phyloP scores from a whole-genome alignment of 768 basidiomycete species.

The Podaxis carcinomalis region DNA sequence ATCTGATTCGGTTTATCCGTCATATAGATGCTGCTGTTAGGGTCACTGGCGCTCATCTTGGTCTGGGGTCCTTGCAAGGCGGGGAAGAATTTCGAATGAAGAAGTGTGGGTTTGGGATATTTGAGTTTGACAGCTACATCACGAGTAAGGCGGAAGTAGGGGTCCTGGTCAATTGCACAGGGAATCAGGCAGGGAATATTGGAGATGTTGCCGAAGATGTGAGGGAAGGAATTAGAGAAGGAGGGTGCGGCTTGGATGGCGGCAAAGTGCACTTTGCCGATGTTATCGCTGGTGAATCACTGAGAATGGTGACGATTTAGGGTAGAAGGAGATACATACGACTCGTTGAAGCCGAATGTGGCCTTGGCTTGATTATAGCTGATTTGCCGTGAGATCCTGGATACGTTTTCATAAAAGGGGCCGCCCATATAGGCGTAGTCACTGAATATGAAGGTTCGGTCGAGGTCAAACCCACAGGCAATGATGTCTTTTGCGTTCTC shows the following conservation, averaged over 20 bases:
- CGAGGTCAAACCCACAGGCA: slow-evolving; percentile 86
- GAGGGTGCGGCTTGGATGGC: slow-evolving; percentile 94
- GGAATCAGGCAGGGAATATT: slow-evolving; percentile 94
- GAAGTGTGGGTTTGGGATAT: slow-evolving; percentile 89
- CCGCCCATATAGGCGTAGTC: slow-evolving; percentile 89
- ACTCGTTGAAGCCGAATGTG: slow-evolving; percentile 95
- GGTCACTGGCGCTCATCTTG: slow-evolving; percentile 97
- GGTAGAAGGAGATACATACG: slow-evolving; percentile 49
- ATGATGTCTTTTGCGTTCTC: slow-evolving; percentile 96
- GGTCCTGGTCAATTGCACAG: slow-evolving; percentile 97
- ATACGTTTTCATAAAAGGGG: slow-evolving; percentile 90
- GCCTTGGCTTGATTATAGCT: slow-evolving; percentile 92
- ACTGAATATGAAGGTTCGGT: slow-evolving; percentile 97
- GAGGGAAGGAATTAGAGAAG: slow-evolving; percentile 97
- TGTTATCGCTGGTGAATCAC: slow-evolving; percentile 76
- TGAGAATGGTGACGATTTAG: background rate
- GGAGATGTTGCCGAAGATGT: slow-evolving; percentile 82
- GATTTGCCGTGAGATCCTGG: slow-evolving; percentile 88
- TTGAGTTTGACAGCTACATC: slow-evolving; percentile 93
- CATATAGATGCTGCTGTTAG: slow-evolving; percentile 95
- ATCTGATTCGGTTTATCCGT: slow-evolving; percentile 88
- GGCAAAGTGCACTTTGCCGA: slow-evolving; percentile 96
- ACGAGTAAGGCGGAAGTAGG: slow-evolving; percentile 96
- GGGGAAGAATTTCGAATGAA: slow-evolving; percentile 98
- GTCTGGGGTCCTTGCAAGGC: slow-evolving; percentile 97